Evolutionary conservation across 306 rosid species (phyloP), one percentile per base, ranked within the genome.

Genomic region (Pueraria montana): DNA sequence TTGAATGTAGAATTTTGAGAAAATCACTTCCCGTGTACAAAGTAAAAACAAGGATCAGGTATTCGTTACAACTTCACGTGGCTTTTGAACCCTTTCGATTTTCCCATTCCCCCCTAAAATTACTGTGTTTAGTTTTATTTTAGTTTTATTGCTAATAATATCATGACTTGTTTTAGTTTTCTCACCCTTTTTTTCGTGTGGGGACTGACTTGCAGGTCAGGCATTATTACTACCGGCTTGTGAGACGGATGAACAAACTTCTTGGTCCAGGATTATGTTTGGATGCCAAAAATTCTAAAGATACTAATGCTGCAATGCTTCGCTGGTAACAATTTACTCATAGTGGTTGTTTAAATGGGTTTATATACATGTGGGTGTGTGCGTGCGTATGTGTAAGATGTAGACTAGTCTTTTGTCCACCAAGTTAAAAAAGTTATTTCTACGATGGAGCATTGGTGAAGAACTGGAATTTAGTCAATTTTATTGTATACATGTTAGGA

Each of bases 21-120:
- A 93, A 91, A 96, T 96, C 83, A 96, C 99, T 78, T 82, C 89
- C 50, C 97, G 94, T 20, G 99, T 96, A 72, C 99, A 92, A 85
- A 96, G 99, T 89, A 96, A 96, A 89, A 96, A 96, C 87, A 96
- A 93, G 87, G 98, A 96, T 89, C 99, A 96, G 90, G 90, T 87
- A 85, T 48, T 64, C 6, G 23, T 52, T 50, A 23, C n/a, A 2
- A 34, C 59, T 71, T 42, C 40, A 26, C 11, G 16, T 13, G 69
- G 62, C 71, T 1, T 77, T 55, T 42, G 56, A 43, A 65, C 50
- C 76, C 58, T 61, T 74, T 65, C 43, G 6, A 30, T 61, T 59
- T 77, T 68, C 69, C 45, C 32, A 17, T 38, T 26, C 30, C 61
- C 61, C 32, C 78, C 78, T 1, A 48, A 7, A 72, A 71, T n/a